A percentile compares a stretch with the other conserved stretches of the same genome.
These are phyloP conservation scores for Zarea fungicola DNA, from an alignment of 2,329 filamentous ascomycete species.

Conservation along the genomic window DNA sequence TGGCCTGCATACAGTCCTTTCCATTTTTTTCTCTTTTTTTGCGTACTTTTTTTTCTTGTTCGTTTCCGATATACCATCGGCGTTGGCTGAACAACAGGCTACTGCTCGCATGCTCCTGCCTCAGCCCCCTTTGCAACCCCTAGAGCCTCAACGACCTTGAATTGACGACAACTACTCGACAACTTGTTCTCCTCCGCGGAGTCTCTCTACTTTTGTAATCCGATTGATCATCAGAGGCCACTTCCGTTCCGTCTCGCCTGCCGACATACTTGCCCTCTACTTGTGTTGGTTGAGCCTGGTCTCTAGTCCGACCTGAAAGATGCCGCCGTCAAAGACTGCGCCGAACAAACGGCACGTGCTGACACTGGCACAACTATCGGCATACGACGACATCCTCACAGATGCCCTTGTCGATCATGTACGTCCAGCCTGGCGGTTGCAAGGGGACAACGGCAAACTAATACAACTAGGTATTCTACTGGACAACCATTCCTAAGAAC, in stretches of 20 bases:
- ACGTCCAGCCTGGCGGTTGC: constrained; percentile 33
- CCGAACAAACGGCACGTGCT: constrained; percentile 62
- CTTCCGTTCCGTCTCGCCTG: neutral
- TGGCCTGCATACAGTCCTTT: no score
- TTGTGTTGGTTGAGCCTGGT: neutral
- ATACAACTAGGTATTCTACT: constrained; percentile 84
- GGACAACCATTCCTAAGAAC: constrained; percentile 95
- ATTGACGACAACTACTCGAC: no score
- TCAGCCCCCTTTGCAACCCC: no score
- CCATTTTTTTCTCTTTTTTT: no score
- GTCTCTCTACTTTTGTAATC: no score
- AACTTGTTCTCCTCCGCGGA: no score
- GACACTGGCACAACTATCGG: constrained; percentile 79
- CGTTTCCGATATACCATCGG: no score
- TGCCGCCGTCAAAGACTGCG: constrained; percentile 33
- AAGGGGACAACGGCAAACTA: neutral
- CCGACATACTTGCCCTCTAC: neutral
- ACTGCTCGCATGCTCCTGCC: no score
- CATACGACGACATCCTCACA: constrained; percentile 93
- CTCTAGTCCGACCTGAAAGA: constrained; percentile 17
- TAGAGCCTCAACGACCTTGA: no score
- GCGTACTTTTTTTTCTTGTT: no score
- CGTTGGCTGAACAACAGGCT: no score
- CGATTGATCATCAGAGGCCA: no score
- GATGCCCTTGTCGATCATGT: constrained; percentile 95